Base-by-base conservation (phyloP, 805 yeast species). In the Yarrowia sp. region DNA sequence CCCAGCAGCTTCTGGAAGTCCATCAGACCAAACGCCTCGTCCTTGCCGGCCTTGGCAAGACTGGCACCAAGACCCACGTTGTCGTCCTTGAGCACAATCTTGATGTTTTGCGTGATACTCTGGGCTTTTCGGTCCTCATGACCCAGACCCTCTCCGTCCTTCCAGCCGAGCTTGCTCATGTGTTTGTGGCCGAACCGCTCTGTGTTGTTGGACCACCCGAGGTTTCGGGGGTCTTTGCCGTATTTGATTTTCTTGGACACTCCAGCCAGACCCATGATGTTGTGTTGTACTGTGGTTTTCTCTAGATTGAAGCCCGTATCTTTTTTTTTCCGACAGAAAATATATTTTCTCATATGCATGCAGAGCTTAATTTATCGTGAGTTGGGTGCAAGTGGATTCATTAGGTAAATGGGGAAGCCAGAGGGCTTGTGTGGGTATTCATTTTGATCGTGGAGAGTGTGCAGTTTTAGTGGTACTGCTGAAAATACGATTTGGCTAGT, bases 151-250 rank as follows among this genome's bases (percentile, higher is more conserved):
- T 80, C 78, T 19, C 99, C 99, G 1, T 96, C 96, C 62, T 80
- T 82, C 99, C 99, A 93, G 17, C 99, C 99, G 72, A 87, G 79
- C 69, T 84, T 87, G 67, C 85, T 85, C 66, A 93, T 75, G 75
- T 92, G 92, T 71, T 88, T 84, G 74, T 89, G 97, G 0, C 99
- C 99, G 72, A 93, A 93, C 61, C 97, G 78, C 4, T 66, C 67
- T 24, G 69, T 73, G 67, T 78, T 90, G 72, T 91, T 91, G 26
- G 97, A 88, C 99, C 99, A 93, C 67, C 85, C 83, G 0, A 97
- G 92, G 72, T 93, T 93, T 72, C 98, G 80, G 17, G 99, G 99
- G 77, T 93, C 99, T 38, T 82, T 77, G 11, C 98, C 98, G 74
- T 92, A 88, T 71, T 95, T 82, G 71, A 89, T 96, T 72, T 89